Evolutionary conservation across 257 asterid genomes (phyloP), one percentile per base, ranked within the genome.

Genomic region (Solanum virginianum): DNA sequence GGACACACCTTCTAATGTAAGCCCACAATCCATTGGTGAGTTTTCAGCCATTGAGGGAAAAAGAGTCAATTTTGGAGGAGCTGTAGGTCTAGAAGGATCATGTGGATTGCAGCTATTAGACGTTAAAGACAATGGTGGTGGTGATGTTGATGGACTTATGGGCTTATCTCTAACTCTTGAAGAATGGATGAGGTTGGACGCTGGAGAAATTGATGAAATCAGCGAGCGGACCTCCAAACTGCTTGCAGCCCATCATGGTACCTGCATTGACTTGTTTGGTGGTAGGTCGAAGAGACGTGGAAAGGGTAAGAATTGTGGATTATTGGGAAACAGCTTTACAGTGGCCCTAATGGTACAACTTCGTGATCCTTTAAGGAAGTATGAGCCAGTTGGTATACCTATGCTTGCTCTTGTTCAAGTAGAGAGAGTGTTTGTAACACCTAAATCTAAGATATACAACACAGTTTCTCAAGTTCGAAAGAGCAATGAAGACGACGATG

Each of bases 371-470:
- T 82, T 94, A 68, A 89, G 99, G 60, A 83, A 97, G 88, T 97
- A 90, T 74, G 99, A 97, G 90, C 91, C 96, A 5, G 98, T 97
- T 82, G 99, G 98, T 80, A 85, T 97, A n/a, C 99, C 98, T 24
- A 95, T 95, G 98, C 98, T 97, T 79, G 96, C 98, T 66, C 95
- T 97, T 80, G 92, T 97, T 88, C 99, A 97, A 88, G 98, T 97
- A 55, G 99, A 97, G 93, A 90, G 98, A 77, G 96, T 92, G 53
- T 94, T 95, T 84, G 88, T 95, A 81, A 97, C 98, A 17, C 98
- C 98, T 62, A 95, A 94, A 86, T 94, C 97, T 47, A 97, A 82
- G 90, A 88, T 95, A 77, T 93, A 88, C 89, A 85, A 83, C 87
- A 89, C 93, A 15, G 94, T 97, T 83, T 91, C 94, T 26, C 32